Evolutionary conservation across 169 alveolate genomes (phyloP), one percentile per base, ranked within the genome.

Genomic region (Eimeria acervulina): DNA sequence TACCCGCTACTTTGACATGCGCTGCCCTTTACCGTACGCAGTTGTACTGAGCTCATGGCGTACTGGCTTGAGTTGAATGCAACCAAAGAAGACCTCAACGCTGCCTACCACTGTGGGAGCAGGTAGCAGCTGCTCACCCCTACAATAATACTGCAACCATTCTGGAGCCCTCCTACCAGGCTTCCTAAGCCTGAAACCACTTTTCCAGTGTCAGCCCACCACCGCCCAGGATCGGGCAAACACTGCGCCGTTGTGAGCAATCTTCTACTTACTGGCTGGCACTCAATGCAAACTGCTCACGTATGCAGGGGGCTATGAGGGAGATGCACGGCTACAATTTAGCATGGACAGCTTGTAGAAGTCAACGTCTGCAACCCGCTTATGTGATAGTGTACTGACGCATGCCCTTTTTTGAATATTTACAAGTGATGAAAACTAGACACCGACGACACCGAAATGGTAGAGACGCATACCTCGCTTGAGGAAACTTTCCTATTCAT

Each of bases 201-300:
- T 13, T 12, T 33, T n/a, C 19, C 47, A 33, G 47, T 13, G n/a
- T 13, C 23, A 12, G 47, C 47, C 80, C 47, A 33, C 12, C 23
- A 33, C 15, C 47, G n/a, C 33, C 80, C 23, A n/a, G n/a, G 4
- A 33, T 12, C 23, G 47, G 0, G 47, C 80, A 12, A 33, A 68
- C 7, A 68, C 44, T 28, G n/a, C 47, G 23, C n/a, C 23, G 47
- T 68, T 0, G 4, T 33, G 44, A 8, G 47, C 0, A 2, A 33
- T 68, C 7, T 33, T 42, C 21, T 38, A 23, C 87, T 40, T 76
- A 76, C 87, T 76, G 87, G 87, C 87, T 76, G 87, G 63, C 12
- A 42, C 38, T 21, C 87, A 40, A 26, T 17, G 84, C 59, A 44
- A 19, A 40, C 87, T 76, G 63, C 40, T 38, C 33, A 21, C 63